Evolutionary conservation across 805 yeast species (phyloP).

Genomic region (Spathaspora arborariae): DNA sequence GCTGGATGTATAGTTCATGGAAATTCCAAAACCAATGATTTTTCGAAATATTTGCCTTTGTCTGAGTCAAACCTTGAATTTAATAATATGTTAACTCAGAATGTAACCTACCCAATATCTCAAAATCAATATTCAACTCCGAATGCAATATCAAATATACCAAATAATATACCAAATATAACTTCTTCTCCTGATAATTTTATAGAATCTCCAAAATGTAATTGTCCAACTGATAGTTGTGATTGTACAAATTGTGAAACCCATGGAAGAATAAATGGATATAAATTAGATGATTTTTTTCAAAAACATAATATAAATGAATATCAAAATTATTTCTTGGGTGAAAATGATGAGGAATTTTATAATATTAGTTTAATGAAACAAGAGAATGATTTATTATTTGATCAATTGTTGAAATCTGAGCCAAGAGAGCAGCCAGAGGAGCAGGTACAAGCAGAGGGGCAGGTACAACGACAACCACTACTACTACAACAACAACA

Average conservation of each 20-base stretch:
- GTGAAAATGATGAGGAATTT: not conserved
- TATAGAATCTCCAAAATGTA: conserved; percentile 12
- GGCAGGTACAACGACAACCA: no score
- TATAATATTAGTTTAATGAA: not conserved
- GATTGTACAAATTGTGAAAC: conserved; percentile 42
- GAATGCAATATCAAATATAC: not conserved
- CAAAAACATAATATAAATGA: not conserved
- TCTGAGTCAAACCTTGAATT: not conserved
- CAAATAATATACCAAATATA: no score
- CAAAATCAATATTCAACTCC: not conserved
- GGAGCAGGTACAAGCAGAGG: not conserved
- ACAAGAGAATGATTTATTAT: not conserved
- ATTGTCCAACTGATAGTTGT: conserved; percentile 26
- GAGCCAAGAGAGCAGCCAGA: not conserved
- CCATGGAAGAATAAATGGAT: conserved; percentile 43
- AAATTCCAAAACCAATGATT: conserved; percentile 9
- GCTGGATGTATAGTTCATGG: conserved; percentile 35
- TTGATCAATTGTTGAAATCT: not conserved
- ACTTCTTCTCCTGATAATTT: no score
- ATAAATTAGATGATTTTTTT: conserved; percentile 32
- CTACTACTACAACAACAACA: no score
- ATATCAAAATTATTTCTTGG: not conserved
- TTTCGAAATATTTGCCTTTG: conserved; percentile 4
- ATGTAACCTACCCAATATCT: not conserved
- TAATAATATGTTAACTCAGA: no score